A percentile compares a stretch with the other conserved stretches of the same genome.
These are phyloP conservation scores for Macrophomina pseudophaseolina DNA, from an alignment of 2,329 filamentous ascomycete species.

Conservation along the genomic window DNA sequence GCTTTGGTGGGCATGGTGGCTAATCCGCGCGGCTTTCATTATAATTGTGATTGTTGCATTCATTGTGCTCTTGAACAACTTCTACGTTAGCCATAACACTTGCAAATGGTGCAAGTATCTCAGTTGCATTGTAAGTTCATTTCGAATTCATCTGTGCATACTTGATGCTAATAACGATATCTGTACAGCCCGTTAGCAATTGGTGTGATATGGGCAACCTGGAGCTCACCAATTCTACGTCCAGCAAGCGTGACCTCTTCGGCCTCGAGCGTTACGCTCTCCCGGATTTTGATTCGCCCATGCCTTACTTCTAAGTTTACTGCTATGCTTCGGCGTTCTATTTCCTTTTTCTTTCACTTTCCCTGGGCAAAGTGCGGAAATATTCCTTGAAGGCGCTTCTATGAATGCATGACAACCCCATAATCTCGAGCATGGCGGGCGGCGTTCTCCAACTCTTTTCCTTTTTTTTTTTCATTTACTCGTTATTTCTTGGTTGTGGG, in stretches of 20 bases:
- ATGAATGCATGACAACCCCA: conserved; percentile 21
- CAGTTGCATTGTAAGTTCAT: conserved; percentile 80
- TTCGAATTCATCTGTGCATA: background rate
- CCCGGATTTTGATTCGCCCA: conserved; percentile 7
- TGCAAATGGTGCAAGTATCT: conserved; percentile 96
- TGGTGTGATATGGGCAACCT: conserved; percentile 46
- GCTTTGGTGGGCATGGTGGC: conserved; percentile 98
- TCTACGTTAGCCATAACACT: conserved; percentile 77
- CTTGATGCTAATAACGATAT: conserved; percentile 5
- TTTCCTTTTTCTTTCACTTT: background rate
- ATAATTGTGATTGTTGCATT: conserved; percentile 84
- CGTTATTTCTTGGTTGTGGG: background rate
- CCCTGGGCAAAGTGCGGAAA: background rate
- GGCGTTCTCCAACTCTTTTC: conserved; percentile 10
- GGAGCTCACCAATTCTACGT: background rate
- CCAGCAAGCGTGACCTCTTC: conserved; percentile 28
- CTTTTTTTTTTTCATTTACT: background rate
- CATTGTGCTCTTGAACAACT: conserved; percentile 85
- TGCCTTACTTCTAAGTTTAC: background rate
- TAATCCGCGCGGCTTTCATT: conserved; percentile 78
- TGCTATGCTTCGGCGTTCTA: background rate
- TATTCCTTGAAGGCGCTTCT: background rate
- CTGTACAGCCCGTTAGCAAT: conserved; percentile 33
- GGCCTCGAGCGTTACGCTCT: conserved; percentile 13
- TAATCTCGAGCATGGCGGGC: conserved; percentile 18